Evolutionary conservation across 495 filamentous ascomycete species (phyloP).

Genomic region (Trypethelium eluteriae): DNA sequence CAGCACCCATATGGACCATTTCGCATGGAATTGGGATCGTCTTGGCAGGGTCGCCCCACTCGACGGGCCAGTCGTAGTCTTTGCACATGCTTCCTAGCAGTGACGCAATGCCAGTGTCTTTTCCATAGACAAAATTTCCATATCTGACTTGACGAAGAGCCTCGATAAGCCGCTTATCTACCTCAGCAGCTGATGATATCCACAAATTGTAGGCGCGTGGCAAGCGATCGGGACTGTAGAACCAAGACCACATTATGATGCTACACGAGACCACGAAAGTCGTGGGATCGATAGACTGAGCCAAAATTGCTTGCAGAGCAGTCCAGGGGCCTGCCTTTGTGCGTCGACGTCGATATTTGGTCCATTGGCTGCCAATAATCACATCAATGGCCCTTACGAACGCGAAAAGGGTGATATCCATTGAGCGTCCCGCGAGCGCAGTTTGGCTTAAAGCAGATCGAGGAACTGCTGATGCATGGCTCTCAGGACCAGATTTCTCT

Average conservation of each 20-base stretch:
- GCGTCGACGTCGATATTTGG: constrained; percentile 13
- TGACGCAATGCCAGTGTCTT: constrained; percentile 65
- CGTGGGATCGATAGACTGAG: constrained; percentile 54
- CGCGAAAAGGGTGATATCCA: constrained; percentile 83
- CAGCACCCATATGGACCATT: constrained; percentile 76
- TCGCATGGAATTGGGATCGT: constrained; percentile 77
- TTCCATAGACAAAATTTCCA: constrained; percentile 64
- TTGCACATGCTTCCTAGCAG: constrained; percentile 68
- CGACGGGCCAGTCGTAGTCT: constrained; percentile 59
- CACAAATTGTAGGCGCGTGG: constrained; percentile 76
- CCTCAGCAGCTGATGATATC: constrained; percentile 70
- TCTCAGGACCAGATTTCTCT: background rate
- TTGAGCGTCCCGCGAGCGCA: constrained; percentile 62
- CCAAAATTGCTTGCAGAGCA: constrained; percentile 42
- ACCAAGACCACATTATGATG: constrained; percentile 89
- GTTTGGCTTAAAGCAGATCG: constrained; percentile 25
- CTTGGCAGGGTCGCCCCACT: constrained; percentile 69
- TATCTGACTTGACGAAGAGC: constrained; percentile 60
- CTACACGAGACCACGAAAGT: constrained; percentile 69
- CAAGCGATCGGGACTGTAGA: constrained; percentile 63
- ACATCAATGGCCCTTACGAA: constrained; percentile 67
- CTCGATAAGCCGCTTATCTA: constrained; percentile 70
- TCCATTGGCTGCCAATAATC: constrained; percentile 59
- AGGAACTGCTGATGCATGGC: background rate
- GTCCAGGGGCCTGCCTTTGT: constrained; percentile 19